Percentiles rank a stretch among this genome's conserved stretches.
phyloP scores from a whole-genome alignment of 495 filamentous ascomycete genomes.

The Aspergillus heteromorphus region DNA sequence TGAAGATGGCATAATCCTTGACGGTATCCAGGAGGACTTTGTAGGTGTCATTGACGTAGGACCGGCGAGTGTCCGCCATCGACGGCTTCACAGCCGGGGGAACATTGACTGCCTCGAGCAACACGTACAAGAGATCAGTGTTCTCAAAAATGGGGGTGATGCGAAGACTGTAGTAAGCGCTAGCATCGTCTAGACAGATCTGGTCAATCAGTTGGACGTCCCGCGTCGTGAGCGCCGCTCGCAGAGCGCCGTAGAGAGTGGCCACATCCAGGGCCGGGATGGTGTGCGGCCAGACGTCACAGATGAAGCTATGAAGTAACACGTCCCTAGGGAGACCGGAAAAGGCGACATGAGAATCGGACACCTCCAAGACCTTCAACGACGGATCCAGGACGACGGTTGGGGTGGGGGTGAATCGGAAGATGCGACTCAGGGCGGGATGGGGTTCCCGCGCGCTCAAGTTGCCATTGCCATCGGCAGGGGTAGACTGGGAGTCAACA shows the following conservation, averaged over 20 bases:
- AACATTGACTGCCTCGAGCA: slow-evolving; percentile 41
- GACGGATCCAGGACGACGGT: slow-evolving; percentile 45
- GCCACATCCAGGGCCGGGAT: slow-evolving; percentile 33
- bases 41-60: slow-evolving; percentile 53
- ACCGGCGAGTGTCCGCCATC: slow-evolving; percentile 28
- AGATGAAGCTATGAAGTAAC: slow-evolving; percentile 39
- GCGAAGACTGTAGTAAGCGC: slow-evolving; percentile 34
- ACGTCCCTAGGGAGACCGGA: slow-evolving; percentile 33
- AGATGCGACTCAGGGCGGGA: slow-evolving; percentile 26
- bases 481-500: background rate
- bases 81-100: slow-evolving; percentile 15
- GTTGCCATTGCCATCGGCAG: background rate
- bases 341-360: slow-evolving; percentile 40
- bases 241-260: slow-evolving; percentile 36
- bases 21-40: slow-evolving; percentile 59
- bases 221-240: slow-evolving; percentile 38
- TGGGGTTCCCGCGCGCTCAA: background rate
- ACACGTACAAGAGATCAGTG: slow-evolving; percentile 37
- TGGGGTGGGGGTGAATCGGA: slow-evolving; percentile 46
- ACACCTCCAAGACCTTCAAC: slow-evolving; percentile 42
- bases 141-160: slow-evolving; percentile 50
- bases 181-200: slow-evolving; percentile 20
- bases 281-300: slow-evolving; percentile 28
- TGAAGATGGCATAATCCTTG: slow-evolving; percentile 65
- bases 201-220: slow-evolving; percentile 26